Evolutionary conservation across 495 filamentous ascomycete species (phyloP).

Genomic region (Bryoglossum gracile): DNA sequence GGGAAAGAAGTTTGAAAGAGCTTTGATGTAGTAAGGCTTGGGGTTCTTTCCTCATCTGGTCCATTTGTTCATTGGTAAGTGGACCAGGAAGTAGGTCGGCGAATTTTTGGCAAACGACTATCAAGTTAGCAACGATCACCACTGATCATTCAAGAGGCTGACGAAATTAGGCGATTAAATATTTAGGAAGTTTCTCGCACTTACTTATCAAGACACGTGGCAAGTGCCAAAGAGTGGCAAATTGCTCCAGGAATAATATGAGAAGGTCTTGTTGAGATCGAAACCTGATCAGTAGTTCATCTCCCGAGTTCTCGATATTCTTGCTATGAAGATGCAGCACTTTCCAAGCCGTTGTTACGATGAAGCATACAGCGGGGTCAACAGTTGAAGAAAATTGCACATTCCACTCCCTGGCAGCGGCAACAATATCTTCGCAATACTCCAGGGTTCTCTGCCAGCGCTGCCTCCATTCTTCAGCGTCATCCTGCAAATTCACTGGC

Average conservation of each 20-base stretch:
- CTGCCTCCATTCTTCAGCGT: neutral
- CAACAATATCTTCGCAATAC: neutral
- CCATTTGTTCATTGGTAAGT: neutral
- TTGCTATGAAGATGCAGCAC: neutral
- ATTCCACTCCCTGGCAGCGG: neutral
- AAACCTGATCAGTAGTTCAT: neutral
- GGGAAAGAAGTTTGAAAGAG: neutral
- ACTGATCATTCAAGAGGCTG: neutral
- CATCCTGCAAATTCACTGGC: neutral
- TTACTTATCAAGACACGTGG: slow-evolving; percentile 2
- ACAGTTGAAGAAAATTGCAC: neutral
- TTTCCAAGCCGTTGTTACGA: neutral
- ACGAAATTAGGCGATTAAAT: neutral
- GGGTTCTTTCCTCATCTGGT: neutral
- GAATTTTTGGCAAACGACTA: neutral
- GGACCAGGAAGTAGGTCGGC: neutral
- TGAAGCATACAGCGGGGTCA: slow-evolving; percentile 4
- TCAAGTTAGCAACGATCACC: no score
- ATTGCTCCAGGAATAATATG: neutral
- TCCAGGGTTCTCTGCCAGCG: neutral
- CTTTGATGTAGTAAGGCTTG: neutral
- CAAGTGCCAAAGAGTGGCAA: slow-evolving; percentile 2
- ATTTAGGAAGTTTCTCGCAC: neutral
- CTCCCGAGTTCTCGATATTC: neutral
- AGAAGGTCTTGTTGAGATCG: neutral